A percentile compares a stretch with the other conserved stretches of the same genome.
Evolutionary conservation across 2,329 filamentous ascomycete species (phyloP).

Genomic region (Alternaria brassicae): DNA sequence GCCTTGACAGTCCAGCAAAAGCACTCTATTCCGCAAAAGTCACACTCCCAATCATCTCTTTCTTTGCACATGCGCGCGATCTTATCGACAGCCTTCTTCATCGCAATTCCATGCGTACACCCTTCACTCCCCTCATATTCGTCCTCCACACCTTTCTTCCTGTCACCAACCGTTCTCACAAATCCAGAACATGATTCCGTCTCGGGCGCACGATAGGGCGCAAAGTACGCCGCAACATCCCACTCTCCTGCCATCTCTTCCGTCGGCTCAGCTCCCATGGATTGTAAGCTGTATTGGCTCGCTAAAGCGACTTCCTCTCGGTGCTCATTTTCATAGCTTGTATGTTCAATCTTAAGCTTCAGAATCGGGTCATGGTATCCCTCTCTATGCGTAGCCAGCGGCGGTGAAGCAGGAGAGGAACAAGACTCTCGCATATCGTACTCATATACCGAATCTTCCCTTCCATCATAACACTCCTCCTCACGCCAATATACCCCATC

Average conservation of each 20-base stretch:
- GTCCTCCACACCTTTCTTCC: too few species aligned
- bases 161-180: too few species aligned
- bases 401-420: not conserved
- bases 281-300: too few species aligned
- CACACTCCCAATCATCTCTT: conserved; percentile 26
- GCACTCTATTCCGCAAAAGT: conserved; percentile 28
- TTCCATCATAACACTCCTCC: not conserved
- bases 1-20: conserved; percentile 19
- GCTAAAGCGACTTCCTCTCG: not conserved
- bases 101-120: rapidly evolving
- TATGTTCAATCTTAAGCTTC: not conserved
- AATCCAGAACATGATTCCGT: not conserved
- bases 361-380: not conserved
- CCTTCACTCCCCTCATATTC: rapidly evolving
- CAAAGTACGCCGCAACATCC: conserved; percentile 3
- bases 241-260: not conserved
- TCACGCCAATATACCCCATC: not conserved
- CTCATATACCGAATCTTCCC: not conserved
- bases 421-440: rapidly evolving
- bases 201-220: not conserved
- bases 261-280: not conserved
- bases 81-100: rapidly evolving
- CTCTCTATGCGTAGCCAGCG: not conserved
- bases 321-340: not conserved
- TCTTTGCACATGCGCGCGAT: not conserved